Conservation (phyloP, 2,329 filamentous ascomycete species). For the Lachnellula arida region DNA sequence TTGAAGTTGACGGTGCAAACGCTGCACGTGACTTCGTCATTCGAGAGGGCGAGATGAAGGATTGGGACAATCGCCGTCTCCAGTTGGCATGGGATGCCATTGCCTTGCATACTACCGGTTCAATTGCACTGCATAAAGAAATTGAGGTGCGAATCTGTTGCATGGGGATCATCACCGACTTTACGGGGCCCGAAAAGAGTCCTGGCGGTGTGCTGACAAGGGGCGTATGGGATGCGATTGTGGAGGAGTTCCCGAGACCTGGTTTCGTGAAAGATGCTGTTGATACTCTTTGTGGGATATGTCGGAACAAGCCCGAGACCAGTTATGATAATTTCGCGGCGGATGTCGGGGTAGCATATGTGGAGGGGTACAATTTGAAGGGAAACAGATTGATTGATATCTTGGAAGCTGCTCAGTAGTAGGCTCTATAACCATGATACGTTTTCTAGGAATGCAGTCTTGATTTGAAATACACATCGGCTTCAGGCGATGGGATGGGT, state of each 20-base stretch:
- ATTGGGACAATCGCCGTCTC: constrained; percentile 38
- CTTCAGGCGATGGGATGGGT: no score
- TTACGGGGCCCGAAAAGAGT: constrained; percentile 30
- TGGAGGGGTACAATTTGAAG: constrained; percentile 12
- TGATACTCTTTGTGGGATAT: constrained; percentile 33
- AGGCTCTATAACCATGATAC: neutral
- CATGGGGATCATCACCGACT: constrained; percentile 36
- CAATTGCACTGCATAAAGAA: constrained; percentile 40
- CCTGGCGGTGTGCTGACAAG: constrained; percentile 24
- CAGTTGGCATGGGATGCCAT: constrained; percentile 47
- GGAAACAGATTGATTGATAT: constrained; percentile 4
- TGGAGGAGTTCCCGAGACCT: constrained; percentile 30
- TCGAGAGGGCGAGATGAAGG: constrained; percentile 13
- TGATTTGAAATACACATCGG: neutral
- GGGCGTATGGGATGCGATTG: constrained; percentile 27
- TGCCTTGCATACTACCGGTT: constrained; percentile 38
- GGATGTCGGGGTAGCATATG: constrained; percentile 25
- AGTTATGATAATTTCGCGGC: constrained; percentile 35
- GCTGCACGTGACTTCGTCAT: constrained; percentile 39
- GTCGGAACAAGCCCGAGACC: constrained; percentile 34
- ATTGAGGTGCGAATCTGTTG: constrained; percentile 34
- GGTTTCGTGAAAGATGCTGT: constrained; percentile 31
- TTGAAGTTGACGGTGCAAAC: constrained; percentile 47
- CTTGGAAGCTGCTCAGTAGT: neutral
- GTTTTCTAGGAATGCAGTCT: neutral